Conservation (phyloP, 2,329 filamentous ascomycete genomes). For the Cercospora berteroae region DNA sequence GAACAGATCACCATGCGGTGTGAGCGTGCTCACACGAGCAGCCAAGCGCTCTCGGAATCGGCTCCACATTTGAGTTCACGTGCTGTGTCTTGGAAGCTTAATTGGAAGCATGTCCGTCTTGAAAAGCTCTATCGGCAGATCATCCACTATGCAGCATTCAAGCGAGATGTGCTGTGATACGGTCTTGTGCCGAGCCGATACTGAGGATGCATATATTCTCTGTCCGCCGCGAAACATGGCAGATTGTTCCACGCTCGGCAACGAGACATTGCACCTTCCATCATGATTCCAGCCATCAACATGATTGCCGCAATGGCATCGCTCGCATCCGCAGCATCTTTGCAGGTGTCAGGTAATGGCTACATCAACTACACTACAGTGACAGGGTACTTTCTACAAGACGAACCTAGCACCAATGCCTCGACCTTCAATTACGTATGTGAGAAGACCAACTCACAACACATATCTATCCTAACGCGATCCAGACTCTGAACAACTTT, state of each 20-base stretch:
- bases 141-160: neutral
- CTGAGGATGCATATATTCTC: neutral
- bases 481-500: slow-evolving; percentile 60
- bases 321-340: slow-evolving; percentile 12
- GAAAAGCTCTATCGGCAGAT: neutral
- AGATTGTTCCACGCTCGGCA: neutral
- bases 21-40: neutral
- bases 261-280: neutral
- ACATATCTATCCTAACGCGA: slow-evolving; percentile 2
- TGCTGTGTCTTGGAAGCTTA: slow-evolving; percentile 6
- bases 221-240: neutral
- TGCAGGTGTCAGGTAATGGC: slow-evolving; percentile 19
- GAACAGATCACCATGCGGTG: slow-evolving; percentile 1
- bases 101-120: slow-evolving; percentile 13
- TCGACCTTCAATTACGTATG: slow-evolving; percentile 63
- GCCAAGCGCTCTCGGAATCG: slow-evolving; percentile 2
- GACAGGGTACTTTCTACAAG: slow-evolving; percentile 63
- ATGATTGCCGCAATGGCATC: slow-evolving; percentile 11
- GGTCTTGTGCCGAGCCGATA: neutral
- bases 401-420: slow-evolving; percentile 56
- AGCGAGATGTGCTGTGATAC: neutral
- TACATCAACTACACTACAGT: slow-evolving; percentile 62
- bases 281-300: slow-evolving; percentile 10
- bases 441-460: neutral
- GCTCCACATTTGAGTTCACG: slow-evolving; percentile 18